Base-by-base conservation (phyloP, 441 rosid species). In the Syzygium syzygioides region DNA sequence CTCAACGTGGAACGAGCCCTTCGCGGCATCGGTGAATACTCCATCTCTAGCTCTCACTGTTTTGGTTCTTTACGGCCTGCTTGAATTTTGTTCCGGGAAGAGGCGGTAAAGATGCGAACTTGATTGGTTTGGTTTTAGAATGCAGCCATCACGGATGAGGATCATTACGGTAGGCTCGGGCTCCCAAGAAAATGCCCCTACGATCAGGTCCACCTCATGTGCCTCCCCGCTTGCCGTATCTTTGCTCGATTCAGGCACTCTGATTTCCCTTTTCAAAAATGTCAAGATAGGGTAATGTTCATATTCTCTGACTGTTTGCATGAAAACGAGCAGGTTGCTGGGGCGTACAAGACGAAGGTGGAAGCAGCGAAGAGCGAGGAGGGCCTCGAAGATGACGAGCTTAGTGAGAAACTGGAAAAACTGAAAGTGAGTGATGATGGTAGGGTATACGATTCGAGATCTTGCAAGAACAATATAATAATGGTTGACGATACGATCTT, bases 71-170 rank as follows among this genome's bases (percentile, higher is more conserved):
- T 34, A 0, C 53, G 41, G 13, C 32, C 14, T 26, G 55, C 52
- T 34, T 76, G 83, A 76, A n/a, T 76, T 12, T 41, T n/a, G 2
- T 12, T 26, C 41, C n/a, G n/a, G 52, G 83, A 41, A 41, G 83
- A 76, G 4, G 18, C 2, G 52, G 17, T 28, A 48, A 5, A 18
- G 76, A 34, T 53, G 55, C 55, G 50, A n/a, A 66, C 87, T 48
- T 93, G 89, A 93, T 86, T 88, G 85, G 54, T 91, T 56, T 88
- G 91, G 91, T 50, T 92, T 93, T 92, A 91, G 94, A 93, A 85
- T 95, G 96, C 97, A 96, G 99, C 98, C 9, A 95, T 96, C 83
- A 96, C 98, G 89, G 97, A 95, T 88, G 96, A 85, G 5, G 98
- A 96, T 95, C 94, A 97, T 89, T 97, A 97, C n/a, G 97, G 93